Percentiles rank a stretch among this genome's conserved stretches.
phyloP scores from a whole-genome alignment of 139 green algal genomes.

The Gonium pectorale region DNA sequence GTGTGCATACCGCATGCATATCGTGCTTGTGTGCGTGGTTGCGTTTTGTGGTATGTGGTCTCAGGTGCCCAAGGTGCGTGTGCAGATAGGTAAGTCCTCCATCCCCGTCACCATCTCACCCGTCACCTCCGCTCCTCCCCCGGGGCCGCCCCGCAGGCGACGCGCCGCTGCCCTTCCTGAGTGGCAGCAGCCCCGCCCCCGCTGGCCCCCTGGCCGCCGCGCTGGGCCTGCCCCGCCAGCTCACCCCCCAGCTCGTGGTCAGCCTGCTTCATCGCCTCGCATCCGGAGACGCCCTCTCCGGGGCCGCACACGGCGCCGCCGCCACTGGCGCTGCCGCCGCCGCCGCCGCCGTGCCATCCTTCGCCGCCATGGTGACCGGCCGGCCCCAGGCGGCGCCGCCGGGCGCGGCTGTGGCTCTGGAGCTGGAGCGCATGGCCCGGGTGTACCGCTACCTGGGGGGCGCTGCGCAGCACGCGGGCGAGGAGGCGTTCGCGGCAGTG shows the following conservation, averaged over 20 bases:
- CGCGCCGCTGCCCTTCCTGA: constrained; percentile 2
- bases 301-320: no score
- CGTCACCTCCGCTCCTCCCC: not conserved
- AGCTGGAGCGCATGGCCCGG: not conserved
- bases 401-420: no score
- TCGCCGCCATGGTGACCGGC: no score
- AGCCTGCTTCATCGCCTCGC: not conserved
- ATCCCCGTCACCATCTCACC: not conserved
- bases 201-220: not conserved
- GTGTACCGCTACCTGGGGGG: constrained; percentile 7
- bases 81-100: no score
- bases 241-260: not conserved
- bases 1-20: no score
- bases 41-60: no score
- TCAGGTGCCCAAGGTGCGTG: no score
- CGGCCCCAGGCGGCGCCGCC: no score
- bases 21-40: no score
- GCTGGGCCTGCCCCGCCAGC: not conserved
- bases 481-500: not conserved
- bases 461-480: not conserved
- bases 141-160: not conserved
- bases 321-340: no score
- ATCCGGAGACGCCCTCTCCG: no score
- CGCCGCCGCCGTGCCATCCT: no score
- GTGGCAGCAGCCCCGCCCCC: not conserved